Base-by-base conservation (phyloP, 2,329 filamentous ascomycete genomes). In the Penicillium hesseltinei region DNA sequence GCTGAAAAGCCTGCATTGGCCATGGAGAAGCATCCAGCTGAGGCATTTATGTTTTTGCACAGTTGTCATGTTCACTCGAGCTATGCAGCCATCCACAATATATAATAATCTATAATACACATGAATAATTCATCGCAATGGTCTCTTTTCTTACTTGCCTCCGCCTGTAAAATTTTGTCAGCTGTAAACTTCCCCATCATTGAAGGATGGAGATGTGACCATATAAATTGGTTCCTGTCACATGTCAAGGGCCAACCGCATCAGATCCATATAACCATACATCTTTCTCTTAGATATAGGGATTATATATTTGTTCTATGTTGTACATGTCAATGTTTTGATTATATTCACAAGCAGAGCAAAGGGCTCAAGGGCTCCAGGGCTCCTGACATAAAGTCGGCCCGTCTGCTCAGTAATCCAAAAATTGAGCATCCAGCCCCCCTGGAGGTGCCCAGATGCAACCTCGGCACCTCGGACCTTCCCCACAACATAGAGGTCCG, bases 381-480 rank as follows among this genome's bases (percentile, higher is more conserved):
- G 29, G 5, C 31, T 11, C 3, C 9, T n/a, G 19, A 11, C 11
- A n/a, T 46, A 43, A 15, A 13, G 8, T 50, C 17, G 11, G 11
- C 10, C 21, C 39, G 19, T 23, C n/a, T 49, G 23, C 9, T 43
- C 42, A 45, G 42, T 50, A 56, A 51, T 56, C 53, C n/a, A 44
- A 8, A 54, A 54, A 51, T 29, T 25, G 51, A 19, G 31, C 19
- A n/a, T 19, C 29, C 36, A 39, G n/a, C 36, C 36, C 9, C 23
- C 23, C 25, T 38, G n/a, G 33, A 35, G 33, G 9, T 10, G 40
- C 40, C 21, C 23, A 44, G 42, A n/a, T 44, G 42, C 21, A 62
- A 71, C 70, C 70, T 73, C 70, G 70, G 70, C 67, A 72, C 67
- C 57, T 71, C 46, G 48, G 35, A 19, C 29, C 52, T 62, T 52